phyloP scores from a whole-genome alignment of 2,329 filamentous ascomycete genomes.

The Ophiocordyceps camponoti-floridani region DNA sequence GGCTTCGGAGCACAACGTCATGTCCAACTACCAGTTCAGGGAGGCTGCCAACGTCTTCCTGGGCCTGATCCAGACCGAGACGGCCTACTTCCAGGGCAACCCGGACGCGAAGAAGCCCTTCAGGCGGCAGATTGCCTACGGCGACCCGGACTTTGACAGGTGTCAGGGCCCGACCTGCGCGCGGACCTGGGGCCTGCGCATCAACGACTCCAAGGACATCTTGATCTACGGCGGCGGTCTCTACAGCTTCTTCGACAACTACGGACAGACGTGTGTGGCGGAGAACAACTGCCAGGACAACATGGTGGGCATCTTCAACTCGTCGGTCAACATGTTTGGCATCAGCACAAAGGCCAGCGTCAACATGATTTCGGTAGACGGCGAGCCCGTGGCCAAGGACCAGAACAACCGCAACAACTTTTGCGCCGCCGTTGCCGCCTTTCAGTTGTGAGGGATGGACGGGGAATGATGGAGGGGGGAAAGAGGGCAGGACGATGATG shows the following conservation, averaged over 20 bases:
- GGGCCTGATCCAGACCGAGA: constrained; percentile 75
- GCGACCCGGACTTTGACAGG: constrained; percentile 50
- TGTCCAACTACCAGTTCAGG: constrained; percentile 74
- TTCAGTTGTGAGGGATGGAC: too few species aligned
- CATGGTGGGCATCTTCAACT: too few species aligned
- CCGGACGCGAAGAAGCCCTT: constrained; percentile 54
- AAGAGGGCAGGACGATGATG: too few species aligned
- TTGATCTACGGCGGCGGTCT: constrained; percentile 56
- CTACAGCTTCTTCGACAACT: constrained; percentile 77
- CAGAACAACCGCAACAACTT: constrained; percentile 48
- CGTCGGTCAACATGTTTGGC: constrained; percentile 47
- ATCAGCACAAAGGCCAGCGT: constrained; percentile 57
- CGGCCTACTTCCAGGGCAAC: constrained; percentile 74
- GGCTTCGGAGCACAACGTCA: constrained; percentile 42
- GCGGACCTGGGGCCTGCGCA: constrained; percentile 62
- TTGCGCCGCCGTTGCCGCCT: constrained; percentile 41
- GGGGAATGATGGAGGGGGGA: too few species aligned
- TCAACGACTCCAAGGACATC: constrained; percentile 47
- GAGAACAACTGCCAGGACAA: constrained; percentile 55
- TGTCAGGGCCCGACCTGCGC: constrained; percentile 38
- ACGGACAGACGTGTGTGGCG: constrained; percentile 46
- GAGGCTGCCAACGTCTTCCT: constrained; percentile 68
- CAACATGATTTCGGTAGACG: constrained; percentile 54
- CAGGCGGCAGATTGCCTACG: constrained; percentile 29
- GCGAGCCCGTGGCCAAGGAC: constrained; percentile 32